A percentile compares a stretch with the other conserved stretches of the same genome.
phyloP scores from a whole-genome alignment of 257 asterid species.

The Capsicum pubescens region DNA sequence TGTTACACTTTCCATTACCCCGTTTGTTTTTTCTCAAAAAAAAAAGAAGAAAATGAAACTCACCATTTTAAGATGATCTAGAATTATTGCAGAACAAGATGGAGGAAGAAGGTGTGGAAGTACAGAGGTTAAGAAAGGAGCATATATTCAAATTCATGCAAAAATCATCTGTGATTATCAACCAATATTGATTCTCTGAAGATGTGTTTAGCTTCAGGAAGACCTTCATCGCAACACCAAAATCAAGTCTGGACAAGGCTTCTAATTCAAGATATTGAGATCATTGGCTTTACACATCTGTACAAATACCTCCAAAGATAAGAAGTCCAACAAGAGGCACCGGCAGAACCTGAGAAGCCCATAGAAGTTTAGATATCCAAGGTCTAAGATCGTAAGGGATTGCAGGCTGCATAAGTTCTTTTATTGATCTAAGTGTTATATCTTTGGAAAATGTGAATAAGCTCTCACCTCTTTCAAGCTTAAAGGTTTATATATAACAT shows the following conservation, averaged over 20 bases:
- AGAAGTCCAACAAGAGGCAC: slow-evolving; percentile 97
- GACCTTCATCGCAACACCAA: slow-evolving; percentile 93
- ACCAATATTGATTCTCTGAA: too few relatives aligned
- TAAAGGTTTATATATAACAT: slow-evolving; percentile 36
- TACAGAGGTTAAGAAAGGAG: too few relatives aligned
- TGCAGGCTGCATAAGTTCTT: slow-evolving; percentile 69
- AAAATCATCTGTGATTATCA: too few relatives aligned
- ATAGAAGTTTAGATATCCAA: slow-evolving; percentile 87
- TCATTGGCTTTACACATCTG: slow-evolving; percentile 66
- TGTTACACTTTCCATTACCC: too few relatives aligned
- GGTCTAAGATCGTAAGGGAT: slow-evolving; percentile 82
- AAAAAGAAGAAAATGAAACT: background rate
- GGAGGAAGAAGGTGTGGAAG: background rate
- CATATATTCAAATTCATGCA: too few relatives aligned
- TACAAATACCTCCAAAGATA: slow-evolving; percentile 83
- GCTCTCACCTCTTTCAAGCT: slow-evolving; percentile 96
- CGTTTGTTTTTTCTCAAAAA: too few relatives aligned
- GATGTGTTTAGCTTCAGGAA: slow-evolving; percentile 44
- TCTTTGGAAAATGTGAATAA: slow-evolving; percentile 92
- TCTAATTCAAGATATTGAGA: slow-evolving; percentile 76
- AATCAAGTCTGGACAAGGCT: slow-evolving; percentile 93
- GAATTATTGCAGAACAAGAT: background rate
- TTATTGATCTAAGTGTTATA: slow-evolving; percentile 85
- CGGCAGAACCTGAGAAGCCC: slow-evolving; percentile 91
- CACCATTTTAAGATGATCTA: background rate